Percentiles rank a stretch among this genome's conserved stretches.
Conservation (phyloP, 768 basidiomycete species). For the Pleurotus giganteus region DNA sequence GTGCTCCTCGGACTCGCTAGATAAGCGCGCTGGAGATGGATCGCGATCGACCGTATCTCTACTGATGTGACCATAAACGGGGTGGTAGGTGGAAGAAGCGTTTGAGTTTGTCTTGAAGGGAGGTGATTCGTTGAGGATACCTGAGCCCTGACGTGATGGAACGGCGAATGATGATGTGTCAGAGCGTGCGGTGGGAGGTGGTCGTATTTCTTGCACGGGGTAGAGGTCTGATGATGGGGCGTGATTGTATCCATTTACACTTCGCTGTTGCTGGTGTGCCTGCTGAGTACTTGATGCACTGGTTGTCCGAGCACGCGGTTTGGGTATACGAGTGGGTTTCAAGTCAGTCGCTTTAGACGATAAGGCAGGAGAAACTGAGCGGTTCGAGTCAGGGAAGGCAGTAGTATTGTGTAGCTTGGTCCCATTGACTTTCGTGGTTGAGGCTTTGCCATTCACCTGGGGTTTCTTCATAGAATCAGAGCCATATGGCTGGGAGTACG, state of each 20-base stretch:
- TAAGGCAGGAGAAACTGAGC: constrained; percentile 38
- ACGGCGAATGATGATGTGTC: constrained; percentile 30
- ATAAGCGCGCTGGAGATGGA: constrained; percentile 49
- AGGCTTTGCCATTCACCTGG: neutral
- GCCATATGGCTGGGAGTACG: constrained; percentile 60
- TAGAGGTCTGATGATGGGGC: constrained; percentile 23
- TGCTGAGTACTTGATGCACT: constrained; percentile 20
- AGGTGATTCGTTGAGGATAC: constrained; percentile 60
- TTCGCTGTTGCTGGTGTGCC: constrained; percentile 7
- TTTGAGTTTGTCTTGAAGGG: constrained; percentile 52
- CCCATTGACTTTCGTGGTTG: constrained; percentile 21
- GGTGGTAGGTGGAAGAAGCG: constrained; percentile 40
- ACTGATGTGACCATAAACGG: constrained; percentile 23
- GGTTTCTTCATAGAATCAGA: constrained; percentile 34
- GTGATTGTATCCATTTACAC: constrained; percentile 18
- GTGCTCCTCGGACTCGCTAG: constrained; percentile 75
- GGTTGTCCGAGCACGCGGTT: constrained; percentile 22
- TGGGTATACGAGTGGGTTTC: constrained; percentile 53
- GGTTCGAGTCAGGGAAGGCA: constrained; percentile 33
- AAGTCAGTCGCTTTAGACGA: constrained; percentile 30
- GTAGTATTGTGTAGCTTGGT: constrained; percentile 27
- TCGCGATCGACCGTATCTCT: constrained; percentile 27
- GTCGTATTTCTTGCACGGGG: constrained; percentile 21
- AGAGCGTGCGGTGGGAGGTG: constrained; percentile 22
- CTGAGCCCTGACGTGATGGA: constrained; percentile 38